These are phyloP conservation scores for Butyriboletus appendiculatus DNA, from an alignment of 1,284 basidiomycete genomes.

Conservation along the genomic window DNA sequence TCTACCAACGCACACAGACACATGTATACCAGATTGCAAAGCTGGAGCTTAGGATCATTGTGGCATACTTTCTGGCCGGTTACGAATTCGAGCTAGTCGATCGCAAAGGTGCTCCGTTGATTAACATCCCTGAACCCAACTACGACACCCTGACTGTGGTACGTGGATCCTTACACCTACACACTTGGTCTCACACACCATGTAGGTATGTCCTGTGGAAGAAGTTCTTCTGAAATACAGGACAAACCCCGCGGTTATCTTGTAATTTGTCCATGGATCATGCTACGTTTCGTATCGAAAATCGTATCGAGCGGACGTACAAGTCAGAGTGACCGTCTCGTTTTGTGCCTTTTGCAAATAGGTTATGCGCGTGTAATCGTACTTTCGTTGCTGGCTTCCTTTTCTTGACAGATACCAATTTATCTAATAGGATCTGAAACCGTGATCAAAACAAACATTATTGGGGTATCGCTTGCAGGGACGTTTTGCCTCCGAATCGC, in stretches of 20 bases:
- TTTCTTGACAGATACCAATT: background rate
- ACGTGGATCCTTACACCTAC: background rate
- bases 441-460: too few relatives aligned
- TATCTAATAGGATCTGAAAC: background rate
- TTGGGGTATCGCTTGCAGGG: too few relatives aligned
- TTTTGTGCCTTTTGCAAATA: background rate
- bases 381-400: background rate
- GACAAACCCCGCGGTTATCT: background rate
- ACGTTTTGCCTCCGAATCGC: background rate
- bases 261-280: background rate
- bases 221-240: background rate
- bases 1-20: background rate
- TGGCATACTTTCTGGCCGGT: background rate
- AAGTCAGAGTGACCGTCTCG: background rate
- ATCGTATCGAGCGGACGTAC: background rate
- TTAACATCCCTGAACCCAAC: background rate
- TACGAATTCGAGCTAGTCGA: background rate
- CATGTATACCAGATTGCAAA: background rate
- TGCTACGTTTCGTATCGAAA: background rate
- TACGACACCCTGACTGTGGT: background rate
- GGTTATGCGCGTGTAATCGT: too few relatives aligned
- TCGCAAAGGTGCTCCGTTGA: background rate
- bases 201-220: background rate
- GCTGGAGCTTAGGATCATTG: background rate
- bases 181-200: background rate